A percentile compares a stretch with the other conserved stretches of the same genome.
phyloP scores from a whole-genome alignment of 73 alveolate species.

The Tetrahymena elliotti region DNA sequence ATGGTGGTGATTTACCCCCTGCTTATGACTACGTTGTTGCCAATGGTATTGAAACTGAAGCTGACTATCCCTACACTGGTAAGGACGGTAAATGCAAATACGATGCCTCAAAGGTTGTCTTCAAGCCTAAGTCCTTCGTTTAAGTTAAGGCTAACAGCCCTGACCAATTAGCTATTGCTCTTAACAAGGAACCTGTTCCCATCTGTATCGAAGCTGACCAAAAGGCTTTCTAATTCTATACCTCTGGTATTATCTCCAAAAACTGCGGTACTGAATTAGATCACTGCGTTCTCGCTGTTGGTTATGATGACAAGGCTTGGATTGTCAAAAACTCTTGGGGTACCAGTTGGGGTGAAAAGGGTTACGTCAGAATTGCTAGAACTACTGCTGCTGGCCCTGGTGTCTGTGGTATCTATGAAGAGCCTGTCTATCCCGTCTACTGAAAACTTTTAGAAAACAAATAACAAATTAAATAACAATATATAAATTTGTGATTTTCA shows the following conservation, averaged over 20 bases:
- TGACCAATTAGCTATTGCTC: constrained; percentile 17
- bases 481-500: not conserved
- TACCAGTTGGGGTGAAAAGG: constrained; percentile 45
- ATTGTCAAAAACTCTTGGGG: constrained; percentile 56
- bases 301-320: constrained; percentile 41
- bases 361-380: constrained; percentile 42
- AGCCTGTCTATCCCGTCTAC: constrained; percentile 34
- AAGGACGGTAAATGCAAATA: constrained; percentile 41
- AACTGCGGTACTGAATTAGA: constrained; percentile 15
- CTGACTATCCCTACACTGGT: constrained; percentile 70
- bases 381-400: constrained; percentile 6
- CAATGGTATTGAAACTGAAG: constrained; percentile 50
- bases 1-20: constrained; percentile 61
- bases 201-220: constrained; percentile 57
- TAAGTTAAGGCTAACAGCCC: constrained; percentile 21
- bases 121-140: not conserved
- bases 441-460: not conserved
- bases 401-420: constrained; percentile 39
- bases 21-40: constrained; percentile 52
- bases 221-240: constrained; percentile 52
- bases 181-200: constrained; percentile 36
- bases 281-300: constrained; percentile 74
- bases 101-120: constrained; percentile 27
- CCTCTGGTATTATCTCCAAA: constrained; percentile 51
- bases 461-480: not conserved